These are phyloP conservation scores for Geotrichum macrosporum DNA, from an alignment of 1,139 yeast species.

Conservation along the genomic window DNA sequence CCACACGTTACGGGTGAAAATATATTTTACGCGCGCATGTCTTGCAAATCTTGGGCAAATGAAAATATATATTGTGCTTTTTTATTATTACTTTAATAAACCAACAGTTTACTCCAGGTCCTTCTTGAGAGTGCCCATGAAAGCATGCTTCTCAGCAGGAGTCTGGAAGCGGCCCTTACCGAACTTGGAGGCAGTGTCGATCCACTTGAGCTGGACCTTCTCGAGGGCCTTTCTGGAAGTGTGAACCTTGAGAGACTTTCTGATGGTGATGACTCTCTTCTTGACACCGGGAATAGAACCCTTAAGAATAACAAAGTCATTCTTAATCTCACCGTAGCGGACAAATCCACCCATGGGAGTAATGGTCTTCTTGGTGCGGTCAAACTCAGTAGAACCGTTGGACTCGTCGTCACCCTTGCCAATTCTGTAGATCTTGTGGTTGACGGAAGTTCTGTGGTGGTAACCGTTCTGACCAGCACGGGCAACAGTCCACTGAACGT, in stretches of 20 bases:
- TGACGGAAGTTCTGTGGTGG: slow-evolving; percentile 99
- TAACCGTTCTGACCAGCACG: slow-evolving; percentile 99
- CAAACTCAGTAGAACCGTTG: slow-evolving; percentile 94
- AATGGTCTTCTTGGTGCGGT: slow-evolving; percentile 99
- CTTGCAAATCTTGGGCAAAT: too few species aligned
- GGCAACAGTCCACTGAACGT: slow-evolving; percentile 99
- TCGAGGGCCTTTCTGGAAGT: slow-evolving; percentile 97
- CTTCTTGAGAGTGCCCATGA: slow-evolving; percentile 99
- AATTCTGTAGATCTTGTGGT: slow-evolving; percentile 99
- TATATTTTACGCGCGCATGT: too few species aligned
- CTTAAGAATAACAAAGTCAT: slow-evolving; percentile 95
- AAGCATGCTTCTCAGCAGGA: slow-evolving; percentile 99
- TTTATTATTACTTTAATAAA: too few species aligned
- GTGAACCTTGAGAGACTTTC: slow-evolving; percentile 97
- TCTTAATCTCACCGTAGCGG: slow-evolving; percentile 96
- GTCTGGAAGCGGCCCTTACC: slow-evolving; percentile 99
- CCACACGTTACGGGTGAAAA: too few species aligned
- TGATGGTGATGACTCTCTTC: slow-evolving; percentile 98
- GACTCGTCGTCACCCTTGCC: slow-evolving; percentile 95
- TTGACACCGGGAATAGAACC: slow-evolving; percentile 99
- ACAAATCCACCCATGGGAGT: slow-evolving; percentile 99
- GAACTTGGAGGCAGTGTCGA: slow-evolving; percentile 99
- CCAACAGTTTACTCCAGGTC: slow-evolving; percentile 53
- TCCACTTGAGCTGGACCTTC: slow-evolving; percentile 97
- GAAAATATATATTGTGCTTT: too few species aligned